A percentile compares a stretch with the other conserved stretches of the same genome.
Evolutionary conservation across 2,329 filamentous ascomycete species (phyloP).

Genomic region (Fusarium nematophilum): DNA sequence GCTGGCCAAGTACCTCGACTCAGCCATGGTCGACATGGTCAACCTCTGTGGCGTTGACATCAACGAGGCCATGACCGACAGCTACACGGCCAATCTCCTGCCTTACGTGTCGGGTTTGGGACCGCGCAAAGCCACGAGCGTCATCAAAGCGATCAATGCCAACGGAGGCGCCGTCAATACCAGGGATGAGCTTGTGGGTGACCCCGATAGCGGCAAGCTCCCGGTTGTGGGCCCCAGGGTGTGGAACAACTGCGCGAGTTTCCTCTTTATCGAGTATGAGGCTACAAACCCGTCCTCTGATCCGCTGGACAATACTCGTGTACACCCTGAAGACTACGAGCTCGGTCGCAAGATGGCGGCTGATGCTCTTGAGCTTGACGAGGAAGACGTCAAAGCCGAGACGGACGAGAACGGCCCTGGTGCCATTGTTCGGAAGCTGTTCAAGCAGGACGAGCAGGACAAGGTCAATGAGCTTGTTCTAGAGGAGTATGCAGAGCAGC

Average conservation of each 20-base stretch:
- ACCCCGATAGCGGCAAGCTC: conserved; percentile 80
- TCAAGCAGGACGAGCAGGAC: conserved; percentile 92
- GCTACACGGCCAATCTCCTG: conserved; percentile 86
- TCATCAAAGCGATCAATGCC: conserved; percentile 81
- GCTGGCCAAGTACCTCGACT: conserved; percentile 86
- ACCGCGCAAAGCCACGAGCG: conserved; percentile 86
- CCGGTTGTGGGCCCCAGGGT: conserved; percentile 89
- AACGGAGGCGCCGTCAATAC: conserved; percentile 89
- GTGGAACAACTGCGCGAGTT: conserved; percentile 97
- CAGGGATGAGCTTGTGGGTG: conserved; percentile 88
- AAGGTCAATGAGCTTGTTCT: conserved; percentile 96
- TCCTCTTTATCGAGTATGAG: conserved; percentile 90
- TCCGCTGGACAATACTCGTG: conserved; percentile 94
- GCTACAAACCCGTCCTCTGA: conserved; percentile 84
- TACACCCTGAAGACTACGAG: conserved; percentile 98
- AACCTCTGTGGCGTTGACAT: conserved; percentile 96
- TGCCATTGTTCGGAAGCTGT: conserved; percentile 93
- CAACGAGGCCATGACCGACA: conserved; percentile 86
- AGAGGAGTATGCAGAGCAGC: conserved; percentile 95
- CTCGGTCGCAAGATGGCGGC: conserved; percentile 98
- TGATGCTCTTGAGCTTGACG: conserved; percentile 94
- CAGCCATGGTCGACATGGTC: conserved; percentile 98
- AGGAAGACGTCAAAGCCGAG: conserved; percentile 97
- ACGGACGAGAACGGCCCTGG: conserved; percentile 89
- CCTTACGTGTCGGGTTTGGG: conserved; percentile 93